Evolutionary conservation across 306 rosid species (phyloP), one percentile per base, ranked within the genome.

Genomic region (Sphenostylis stenocarpa): DNA sequence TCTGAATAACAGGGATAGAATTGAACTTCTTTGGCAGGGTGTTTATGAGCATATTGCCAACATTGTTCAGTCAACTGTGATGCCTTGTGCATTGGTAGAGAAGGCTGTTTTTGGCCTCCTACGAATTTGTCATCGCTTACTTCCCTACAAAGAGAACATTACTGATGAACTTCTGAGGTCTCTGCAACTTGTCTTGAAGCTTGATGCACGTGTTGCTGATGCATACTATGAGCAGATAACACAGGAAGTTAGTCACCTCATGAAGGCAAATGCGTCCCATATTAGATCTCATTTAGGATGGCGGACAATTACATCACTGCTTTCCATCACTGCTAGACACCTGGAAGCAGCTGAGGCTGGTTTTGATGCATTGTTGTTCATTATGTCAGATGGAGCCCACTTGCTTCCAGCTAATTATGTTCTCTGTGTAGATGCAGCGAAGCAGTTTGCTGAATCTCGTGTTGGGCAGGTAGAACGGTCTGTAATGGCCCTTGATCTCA

Each of bases 151-250:
- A 84, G 99, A 95, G 91, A 91, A 91, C 78, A 89, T 95, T 58
- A 86, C 96, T 17, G 97, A 95, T 77, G 99, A 95, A 72, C 96
- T 95, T 79, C 81, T 95, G 74, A 88, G 90, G 85, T 95, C 99
- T 17, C 82, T 95, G 53, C 97, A 92, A 83, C 99, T 95, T 83
- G 99, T 95, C 77, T 60, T 87, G 76, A 95, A 95, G 90, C 97
- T 95, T 72, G 99, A 95, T 88, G 97, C 99, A 39, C 96, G 97
- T 48, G 97, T 95, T 73, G 97, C 97, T 16, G 99, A 95, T 71
- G 91, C 97, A 28, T 95, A 92, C 75, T 90, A 91, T 76, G 99
- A 95, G 60, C 97, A 92, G 78, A 95, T 95, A 70, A 89, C 97
- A 24, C 99, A 89, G 80, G 99, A 95, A 89, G 96, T 95, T 61